Evolutionary conservation across 2,329 filamentous ascomycete species (phyloP).

Genomic region (Fusarium humuli): DNA sequence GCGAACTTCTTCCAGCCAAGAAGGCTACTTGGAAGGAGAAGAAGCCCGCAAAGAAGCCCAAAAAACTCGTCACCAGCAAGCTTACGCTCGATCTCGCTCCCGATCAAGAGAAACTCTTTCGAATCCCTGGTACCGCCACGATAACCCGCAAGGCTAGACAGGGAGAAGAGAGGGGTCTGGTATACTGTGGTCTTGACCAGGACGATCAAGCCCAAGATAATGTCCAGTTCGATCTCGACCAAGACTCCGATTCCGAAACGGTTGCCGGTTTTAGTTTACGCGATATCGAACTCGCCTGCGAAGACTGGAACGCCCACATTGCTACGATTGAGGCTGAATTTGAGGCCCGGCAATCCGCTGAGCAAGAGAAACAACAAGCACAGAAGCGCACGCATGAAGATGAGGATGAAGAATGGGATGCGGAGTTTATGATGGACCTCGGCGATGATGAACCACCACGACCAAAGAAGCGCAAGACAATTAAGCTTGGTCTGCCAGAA

Average conservation of each 20-base stretch:
- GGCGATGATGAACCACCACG: slow-evolving; percentile 59
- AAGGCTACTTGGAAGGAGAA: slow-evolving; percentile 83
- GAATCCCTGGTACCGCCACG: slow-evolving; percentile 72
- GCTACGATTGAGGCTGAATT: slow-evolving; percentile 58
- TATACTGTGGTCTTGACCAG: slow-evolving; percentile 58
- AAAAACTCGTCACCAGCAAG: slow-evolving; percentile 86
- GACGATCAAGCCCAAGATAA: slow-evolving; percentile 51
- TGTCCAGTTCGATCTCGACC: slow-evolving; percentile 60
- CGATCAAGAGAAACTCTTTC: slow-evolving; percentile 89
- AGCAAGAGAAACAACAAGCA: slow-evolving; percentile 49
- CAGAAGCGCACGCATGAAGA: slow-evolving; percentile 52
- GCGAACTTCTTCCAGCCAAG: slow-evolving; percentile 84
- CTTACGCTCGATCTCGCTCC: slow-evolving; percentile 85
- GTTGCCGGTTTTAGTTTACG: slow-evolving; percentile 81
- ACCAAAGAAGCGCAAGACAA: slow-evolving; percentile 75
- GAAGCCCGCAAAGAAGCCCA: slow-evolving; percentile 81
- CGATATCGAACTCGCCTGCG: slow-evolving; percentile 86
- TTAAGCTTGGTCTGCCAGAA: slow-evolving; percentile 69
- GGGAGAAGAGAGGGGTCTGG: slow-evolving; percentile 63
- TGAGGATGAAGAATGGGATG: slow-evolving; percentile 72
- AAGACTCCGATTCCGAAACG: slow-evolving; percentile 69
- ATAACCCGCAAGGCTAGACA: slow-evolving; percentile 66
- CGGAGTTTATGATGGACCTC: slow-evolving; percentile 67
- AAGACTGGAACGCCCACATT: slow-evolving; percentile 82
- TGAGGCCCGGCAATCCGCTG: slow-evolving; percentile 48